phyloP scores from a whole-genome alignment of 208 protist species.

The Wallacemonas sp. region DNA sequence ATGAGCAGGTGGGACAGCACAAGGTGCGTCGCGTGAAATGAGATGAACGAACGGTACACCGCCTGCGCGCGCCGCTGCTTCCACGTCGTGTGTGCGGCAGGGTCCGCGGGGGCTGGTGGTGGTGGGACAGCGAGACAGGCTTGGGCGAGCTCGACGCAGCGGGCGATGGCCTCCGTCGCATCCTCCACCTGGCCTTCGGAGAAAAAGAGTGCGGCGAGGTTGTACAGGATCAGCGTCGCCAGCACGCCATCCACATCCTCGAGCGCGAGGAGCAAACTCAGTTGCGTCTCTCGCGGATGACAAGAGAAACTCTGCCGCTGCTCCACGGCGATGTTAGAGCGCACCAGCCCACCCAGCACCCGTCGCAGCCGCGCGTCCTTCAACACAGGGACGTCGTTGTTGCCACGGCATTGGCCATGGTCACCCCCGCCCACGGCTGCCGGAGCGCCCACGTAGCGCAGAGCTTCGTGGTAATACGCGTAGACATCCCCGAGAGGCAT shows the following conservation, averaged over 20 bases:
- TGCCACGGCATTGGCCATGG: background rate
- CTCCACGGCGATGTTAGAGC: constrained; percentile 54
- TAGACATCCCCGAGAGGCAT: constrained; percentile 36
- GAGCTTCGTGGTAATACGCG: constrained; percentile 43
- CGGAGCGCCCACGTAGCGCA: constrained; percentile 25
- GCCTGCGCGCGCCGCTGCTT: background rate
- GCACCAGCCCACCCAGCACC: constrained; percentile 31
- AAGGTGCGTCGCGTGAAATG: constrained; percentile 46
- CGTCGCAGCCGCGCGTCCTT: constrained; percentile 12
- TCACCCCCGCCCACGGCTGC: constrained; percentile 5
- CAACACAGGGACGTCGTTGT: constrained; percentile 10
- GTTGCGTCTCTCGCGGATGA: constrained; percentile 13
- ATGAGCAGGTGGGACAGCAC: constrained; percentile 75
- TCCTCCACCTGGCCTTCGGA: constrained; percentile 56
- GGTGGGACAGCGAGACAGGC: constrained; percentile 28
- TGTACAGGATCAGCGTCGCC: constrained; percentile 67
- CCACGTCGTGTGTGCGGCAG: background rate
- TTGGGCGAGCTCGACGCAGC: constrained; percentile 65
- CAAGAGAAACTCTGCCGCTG: constrained; percentile 18
- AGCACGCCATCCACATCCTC: constrained; percentile 35
- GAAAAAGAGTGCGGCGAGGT: constrained; percentile 62
- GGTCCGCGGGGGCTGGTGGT: background rate
- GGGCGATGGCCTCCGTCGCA: constrained; percentile 66
- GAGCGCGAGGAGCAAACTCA: constrained; percentile 52
- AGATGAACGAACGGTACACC: constrained; percentile 22